Conservation (phyloP, 2,329 filamentous ascomycete species). For the Trematosphaeria pertusa region DNA sequence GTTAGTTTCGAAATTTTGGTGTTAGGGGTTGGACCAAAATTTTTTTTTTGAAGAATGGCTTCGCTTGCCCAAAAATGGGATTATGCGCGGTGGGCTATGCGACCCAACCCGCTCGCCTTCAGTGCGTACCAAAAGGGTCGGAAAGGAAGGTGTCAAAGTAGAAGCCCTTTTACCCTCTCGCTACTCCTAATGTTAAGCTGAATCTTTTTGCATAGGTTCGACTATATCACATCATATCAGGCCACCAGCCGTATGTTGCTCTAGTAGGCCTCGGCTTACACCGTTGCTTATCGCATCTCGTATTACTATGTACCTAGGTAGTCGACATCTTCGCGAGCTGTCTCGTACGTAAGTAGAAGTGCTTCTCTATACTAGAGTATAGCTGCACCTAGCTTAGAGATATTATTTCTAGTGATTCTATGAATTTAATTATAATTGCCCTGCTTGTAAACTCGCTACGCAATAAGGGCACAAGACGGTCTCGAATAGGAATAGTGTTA, state of each 20-base stretch:
- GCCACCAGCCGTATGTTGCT: neutral
- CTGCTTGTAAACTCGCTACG: too few species aligned
- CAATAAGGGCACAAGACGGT: too few species aligned
- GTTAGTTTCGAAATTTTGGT: neutral
- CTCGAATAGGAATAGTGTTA: too few species aligned
- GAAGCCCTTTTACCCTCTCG: neutral
- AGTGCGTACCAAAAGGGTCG: neutral
- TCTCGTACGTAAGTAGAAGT: neutral
- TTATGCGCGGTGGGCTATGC: neutral
- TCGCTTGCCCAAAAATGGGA: neutral
- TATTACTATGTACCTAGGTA: neutral
- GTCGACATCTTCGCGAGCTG: neutral
- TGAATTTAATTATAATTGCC: too few species aligned
- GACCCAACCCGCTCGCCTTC: neutral
- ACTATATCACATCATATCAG: neutral
- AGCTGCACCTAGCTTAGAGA: neutral
- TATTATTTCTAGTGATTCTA: too few species aligned
- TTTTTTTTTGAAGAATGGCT: neutral
- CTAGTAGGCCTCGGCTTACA: neutral
- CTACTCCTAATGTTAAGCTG: neutral
- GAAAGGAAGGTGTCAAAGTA: neutral
- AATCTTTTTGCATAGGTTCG: neutral
- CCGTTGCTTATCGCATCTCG: neutral
- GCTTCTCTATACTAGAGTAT: neutral
- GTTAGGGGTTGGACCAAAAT: neutral